These are phyloP conservation scores for Podospora anserina DNA, from an alignment of 495 filamentous ascomycete species.

Conservation along the genomic window DNA sequence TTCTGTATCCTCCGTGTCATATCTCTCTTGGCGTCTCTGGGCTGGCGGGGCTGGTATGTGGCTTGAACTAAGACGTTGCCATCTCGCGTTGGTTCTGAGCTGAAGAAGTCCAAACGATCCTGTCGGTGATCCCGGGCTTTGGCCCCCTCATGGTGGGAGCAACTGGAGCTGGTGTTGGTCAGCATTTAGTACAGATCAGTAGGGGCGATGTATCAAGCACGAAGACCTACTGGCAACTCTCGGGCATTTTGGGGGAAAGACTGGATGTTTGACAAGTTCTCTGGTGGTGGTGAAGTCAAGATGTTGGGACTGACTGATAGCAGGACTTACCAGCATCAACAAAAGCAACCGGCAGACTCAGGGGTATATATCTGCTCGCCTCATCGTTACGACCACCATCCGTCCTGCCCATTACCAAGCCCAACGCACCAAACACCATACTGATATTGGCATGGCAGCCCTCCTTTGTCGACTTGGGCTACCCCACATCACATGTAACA, in stretches of 20 bases:
- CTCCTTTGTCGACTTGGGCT: background rate
- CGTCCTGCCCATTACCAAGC: background rate
- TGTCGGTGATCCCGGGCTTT: background rate
- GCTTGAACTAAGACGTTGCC: background rate
- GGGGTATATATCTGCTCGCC: background rate
- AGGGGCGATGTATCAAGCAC: background rate
- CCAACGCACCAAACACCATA: background rate
- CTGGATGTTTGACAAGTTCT: background rate
- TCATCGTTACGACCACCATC: background rate
- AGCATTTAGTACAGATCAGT: background rate
- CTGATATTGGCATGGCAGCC: background rate
- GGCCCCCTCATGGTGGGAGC: background rate
- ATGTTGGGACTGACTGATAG: background rate
- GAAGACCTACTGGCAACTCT: background rate
- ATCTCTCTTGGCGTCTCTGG: background rate
- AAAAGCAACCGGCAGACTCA: background rate
- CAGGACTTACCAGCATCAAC: background rate
- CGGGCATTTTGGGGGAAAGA: background rate
- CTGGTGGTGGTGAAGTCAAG: background rate
- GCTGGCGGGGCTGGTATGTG: background rate
- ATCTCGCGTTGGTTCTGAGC: background rate
- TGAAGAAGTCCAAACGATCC: background rate
- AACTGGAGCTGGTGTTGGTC: background rate
- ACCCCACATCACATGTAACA: background rate
- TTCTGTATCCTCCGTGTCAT: background rate